A percentile compares a stretch with the other conserved stretches of the same genome.
Conservation (phyloP, 1,139 yeast genomes). For the Hanseniaspora uvarum region DNA sequence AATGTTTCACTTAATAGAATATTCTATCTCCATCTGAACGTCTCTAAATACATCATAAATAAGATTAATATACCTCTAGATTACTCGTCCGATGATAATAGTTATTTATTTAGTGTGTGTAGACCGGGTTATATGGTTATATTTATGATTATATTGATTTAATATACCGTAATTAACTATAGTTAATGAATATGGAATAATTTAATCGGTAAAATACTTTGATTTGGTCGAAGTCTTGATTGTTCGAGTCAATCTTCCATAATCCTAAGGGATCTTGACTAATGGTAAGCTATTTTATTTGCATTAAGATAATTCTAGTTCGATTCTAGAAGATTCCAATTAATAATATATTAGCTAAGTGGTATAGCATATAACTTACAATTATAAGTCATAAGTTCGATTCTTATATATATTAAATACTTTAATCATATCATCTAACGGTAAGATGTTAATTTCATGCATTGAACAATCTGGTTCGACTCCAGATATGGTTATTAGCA, state of each 20-base stretch:
- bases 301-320: slow-evolving; percentile 3
- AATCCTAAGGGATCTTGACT: not conserved
- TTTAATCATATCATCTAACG: not conserved
- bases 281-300: slow-evolving; percentile 1
- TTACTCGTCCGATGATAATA: too few relatives aligned
- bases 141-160: too few relatives aligned
- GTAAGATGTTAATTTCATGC: not conserved
- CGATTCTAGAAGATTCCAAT: slow-evolving; percentile 4
- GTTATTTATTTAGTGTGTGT: too few relatives aligned
- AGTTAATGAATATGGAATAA: not conserved
- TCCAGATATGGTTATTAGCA: not conserved
- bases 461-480: not conserved
- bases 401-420: not conserved
- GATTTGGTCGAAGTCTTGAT: not conserved
- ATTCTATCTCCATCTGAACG: too few relatives aligned
- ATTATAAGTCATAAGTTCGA: slow-evolving; percentile 2
- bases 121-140: too few relatives aligned
- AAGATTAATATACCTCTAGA: too few relatives aligned
- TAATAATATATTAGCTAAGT: not conserved
- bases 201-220: slow-evolving; percentile 5
- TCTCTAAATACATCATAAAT: too few relatives aligned
- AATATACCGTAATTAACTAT: too few relatives aligned
- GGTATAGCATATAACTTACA: slow-evolving; percentile 5
- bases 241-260: slow-evolving; percentile 1
- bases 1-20: too few relatives aligned